Conservation (phyloP, 2,329 filamentous ascomycete species). For the Pyrenophora teres region DNA sequence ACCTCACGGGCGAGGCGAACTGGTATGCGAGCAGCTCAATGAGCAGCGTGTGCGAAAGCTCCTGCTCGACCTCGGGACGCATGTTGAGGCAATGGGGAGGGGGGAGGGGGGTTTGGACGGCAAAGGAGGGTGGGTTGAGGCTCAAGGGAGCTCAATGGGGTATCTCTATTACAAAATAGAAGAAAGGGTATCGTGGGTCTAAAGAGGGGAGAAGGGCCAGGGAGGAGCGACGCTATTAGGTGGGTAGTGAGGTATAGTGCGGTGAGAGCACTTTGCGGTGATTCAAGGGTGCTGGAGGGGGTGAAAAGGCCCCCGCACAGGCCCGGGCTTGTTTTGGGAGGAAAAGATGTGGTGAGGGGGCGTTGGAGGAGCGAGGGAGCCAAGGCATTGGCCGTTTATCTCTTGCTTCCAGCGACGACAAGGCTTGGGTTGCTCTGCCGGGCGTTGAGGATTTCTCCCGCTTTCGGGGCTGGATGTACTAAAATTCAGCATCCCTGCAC, state of each 20-base stretch:
- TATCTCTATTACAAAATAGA: slow-evolving; percentile 31
- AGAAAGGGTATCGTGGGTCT: slow-evolving; percentile 24
- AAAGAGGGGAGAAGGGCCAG: slow-evolving; percentile 23
- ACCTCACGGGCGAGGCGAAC: slow-evolving; percentile 97
- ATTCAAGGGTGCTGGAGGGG: slow-evolving; percentile 22
- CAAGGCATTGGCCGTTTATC: slow-evolving; percentile 44
- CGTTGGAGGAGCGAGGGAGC: slow-evolving; percentile 25
- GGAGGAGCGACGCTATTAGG: slow-evolving; percentile 20
- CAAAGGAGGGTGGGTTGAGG: slow-evolving; percentile 19
- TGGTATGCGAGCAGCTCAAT: slow-evolving; percentile 99
- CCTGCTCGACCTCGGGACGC: slow-evolving; percentile 99
- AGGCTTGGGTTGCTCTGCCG: slow-evolving; percentile 16
- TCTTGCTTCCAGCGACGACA: slow-evolving; percentile 27
- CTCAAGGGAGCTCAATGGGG: slow-evolving; percentile 35
- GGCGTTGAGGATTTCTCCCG: slow-evolving; percentile 43
- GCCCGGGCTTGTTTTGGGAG: slow-evolving; percentile 10
- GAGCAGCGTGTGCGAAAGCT: slow-evolving; percentile 96
- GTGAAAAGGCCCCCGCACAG: slow-evolving; percentile 13
- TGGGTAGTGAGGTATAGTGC: slow-evolving; percentile 14
- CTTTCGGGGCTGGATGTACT: slow-evolving; percentile 28
- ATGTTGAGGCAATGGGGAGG: slow-evolving; percentile 58
- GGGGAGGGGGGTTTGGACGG: slow-evolving; percentile 5
- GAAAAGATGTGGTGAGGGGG: slow-evolving; percentile 20
- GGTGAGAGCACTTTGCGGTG: slow-evolving; percentile 14
- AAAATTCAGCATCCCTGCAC: slow-evolving; percentile 41